A percentile compares a stretch with the other conserved stretches of the same genome.
phyloP scores from a whole-genome alignment of 306 rosid genomes.

The Quercus robur region DNA sequence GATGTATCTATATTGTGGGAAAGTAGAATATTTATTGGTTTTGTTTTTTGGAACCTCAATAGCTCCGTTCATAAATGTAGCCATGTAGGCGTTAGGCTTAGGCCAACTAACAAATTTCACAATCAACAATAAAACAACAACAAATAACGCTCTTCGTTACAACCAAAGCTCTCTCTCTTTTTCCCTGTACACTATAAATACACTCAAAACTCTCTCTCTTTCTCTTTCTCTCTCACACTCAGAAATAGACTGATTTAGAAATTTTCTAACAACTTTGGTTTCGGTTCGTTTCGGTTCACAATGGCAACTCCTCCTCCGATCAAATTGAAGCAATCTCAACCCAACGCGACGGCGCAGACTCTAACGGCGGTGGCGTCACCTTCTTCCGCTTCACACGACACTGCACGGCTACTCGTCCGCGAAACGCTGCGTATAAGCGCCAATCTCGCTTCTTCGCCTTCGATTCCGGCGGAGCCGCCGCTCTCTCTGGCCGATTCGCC shows the following conservation, averaged over 20 bases:
- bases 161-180: not conserved
- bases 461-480: conserved; percentile 15
- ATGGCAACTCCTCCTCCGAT: conserved; percentile 31
- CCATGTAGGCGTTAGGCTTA: conserved; percentile 8
- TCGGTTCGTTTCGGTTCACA: not conserved
- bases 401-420: conserved; percentile 51
- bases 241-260: not conserved
- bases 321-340: conserved; percentile 46
- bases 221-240: not conserved
- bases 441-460: conserved; percentile 52
- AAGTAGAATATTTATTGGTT: too few relatives aligned
- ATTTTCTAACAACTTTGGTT: too few relatives aligned
- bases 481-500: conserved; percentile 4
- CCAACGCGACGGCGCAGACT: conserved; percentile 24
- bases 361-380: conserved; percentile 24
- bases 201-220: too few relatives aligned
- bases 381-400: conserved; percentile 44
- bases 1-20: too few relatives aligned
- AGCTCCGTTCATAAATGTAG: conserved; percentile 13
- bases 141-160: not conserved
- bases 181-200: not conserved
- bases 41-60: conserved; percentile 2
- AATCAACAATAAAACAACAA: not conserved
- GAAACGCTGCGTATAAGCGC: conserved; percentile 90
- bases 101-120: not conserved